Evolutionary conservation across 1,284 basidiomycete species (phyloP), one percentile per base, ranked within the genome.

Genomic region (Hemileia vastatrix): DNA sequence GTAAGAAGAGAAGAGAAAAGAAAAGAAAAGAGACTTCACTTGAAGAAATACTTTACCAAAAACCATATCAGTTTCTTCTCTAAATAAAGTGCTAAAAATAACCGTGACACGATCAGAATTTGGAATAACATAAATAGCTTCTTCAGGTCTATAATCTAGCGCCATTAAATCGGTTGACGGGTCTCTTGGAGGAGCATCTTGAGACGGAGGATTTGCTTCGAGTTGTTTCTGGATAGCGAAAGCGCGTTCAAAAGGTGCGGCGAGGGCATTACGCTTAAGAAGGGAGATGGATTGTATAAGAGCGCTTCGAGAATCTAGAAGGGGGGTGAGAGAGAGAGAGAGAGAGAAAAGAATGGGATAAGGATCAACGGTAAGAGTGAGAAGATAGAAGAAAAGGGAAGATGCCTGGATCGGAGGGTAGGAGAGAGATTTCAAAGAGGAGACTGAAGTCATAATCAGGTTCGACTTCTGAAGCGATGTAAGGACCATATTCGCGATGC

Each of bases 41-140:
- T 98, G 95, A 65, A 99, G 79, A 80, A 99, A 99, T 4, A 98
- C 88, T 73, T 92, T 92, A 23, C 95, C 95, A 75, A 92, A 90
- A 56, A 97, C 89, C 61, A 91, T 84, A 78, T 99, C 95, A 4
- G 94, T 96, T 78, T 99, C 95, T 72, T 98, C 95, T 71, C 88
- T 83, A 80, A 99, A 99, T 50, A 92, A 83, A 9, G 95, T 99
- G 3, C 88, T 92, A 78, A 99, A 98, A 71, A 97, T 90, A 63
- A 97, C 90, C 0, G 95, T 98, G 55, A 99, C 94, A 65, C 95
- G 87, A 80, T 99, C 95, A 56, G 85, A 83, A 49, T 87, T 85
- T 3, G 95, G 91, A 71, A 90, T 88, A 47, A 99, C 83, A 76
- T 93, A 98, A 77, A 98, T 95, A 6, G 90, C 92, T 77, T 99